Percentiles rank a stretch among this genome's conserved stretches.
Evolutionary conservation across 2,329 filamentous ascomycete genomes (phyloP).

Genomic region (Clathrospora elynae): DNA sequence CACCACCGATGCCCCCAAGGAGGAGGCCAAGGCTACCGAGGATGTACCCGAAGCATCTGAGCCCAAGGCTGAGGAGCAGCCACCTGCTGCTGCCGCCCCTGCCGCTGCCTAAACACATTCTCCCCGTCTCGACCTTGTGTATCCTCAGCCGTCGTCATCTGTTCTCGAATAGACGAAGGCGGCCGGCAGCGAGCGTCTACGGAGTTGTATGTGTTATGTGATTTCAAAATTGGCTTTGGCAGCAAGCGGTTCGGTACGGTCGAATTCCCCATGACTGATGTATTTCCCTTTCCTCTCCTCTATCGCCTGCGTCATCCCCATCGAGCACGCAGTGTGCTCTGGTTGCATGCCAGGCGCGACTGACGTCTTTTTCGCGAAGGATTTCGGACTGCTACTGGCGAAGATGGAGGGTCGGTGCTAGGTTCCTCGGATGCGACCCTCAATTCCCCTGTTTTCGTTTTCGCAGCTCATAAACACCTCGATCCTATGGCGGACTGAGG

Average conservation of each 20-base stretch:
- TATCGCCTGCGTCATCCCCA: conserved; percentile 32
- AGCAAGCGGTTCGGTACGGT: conserved; percentile 49
- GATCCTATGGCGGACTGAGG: conserved; percentile 31
- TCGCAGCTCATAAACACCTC: conserved; percentile 35
- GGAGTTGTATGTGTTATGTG: conserved; percentile 48
- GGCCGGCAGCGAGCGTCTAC: conserved; percentile 46
- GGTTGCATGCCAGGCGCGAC: conserved; percentile 26
- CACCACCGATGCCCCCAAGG: conserved; percentile 63
- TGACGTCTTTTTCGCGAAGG: conserved; percentile 34
- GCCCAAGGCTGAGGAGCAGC: conserved; percentile 40
- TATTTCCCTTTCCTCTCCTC: conserved; percentile 44
- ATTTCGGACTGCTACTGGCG: conserved; percentile 26
- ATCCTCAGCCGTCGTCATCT: conserved; percentile 41
- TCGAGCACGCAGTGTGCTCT: conserved; percentile 28
- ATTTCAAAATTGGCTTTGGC: conserved; percentile 49
- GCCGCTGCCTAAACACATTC: conserved; percentile 43
- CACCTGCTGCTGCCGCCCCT: conserved; percentile 37
- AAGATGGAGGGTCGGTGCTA: conserved; percentile 30
- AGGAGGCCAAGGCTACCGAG: conserved; percentile 62
- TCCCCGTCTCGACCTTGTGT: conserved; percentile 42
- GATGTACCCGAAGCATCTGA: conserved; percentile 52
- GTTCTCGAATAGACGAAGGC: conserved; percentile 41
- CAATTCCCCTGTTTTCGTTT: conserved; percentile 44
- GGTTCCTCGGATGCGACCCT: conserved; percentile 42
- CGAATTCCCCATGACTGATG: conserved; percentile 50